Evolutionary conservation across 352 stramenopile species (phyloP), one percentile per base, ranked within the genome.

Genomic region (Stramenopiles sp.): DNA sequence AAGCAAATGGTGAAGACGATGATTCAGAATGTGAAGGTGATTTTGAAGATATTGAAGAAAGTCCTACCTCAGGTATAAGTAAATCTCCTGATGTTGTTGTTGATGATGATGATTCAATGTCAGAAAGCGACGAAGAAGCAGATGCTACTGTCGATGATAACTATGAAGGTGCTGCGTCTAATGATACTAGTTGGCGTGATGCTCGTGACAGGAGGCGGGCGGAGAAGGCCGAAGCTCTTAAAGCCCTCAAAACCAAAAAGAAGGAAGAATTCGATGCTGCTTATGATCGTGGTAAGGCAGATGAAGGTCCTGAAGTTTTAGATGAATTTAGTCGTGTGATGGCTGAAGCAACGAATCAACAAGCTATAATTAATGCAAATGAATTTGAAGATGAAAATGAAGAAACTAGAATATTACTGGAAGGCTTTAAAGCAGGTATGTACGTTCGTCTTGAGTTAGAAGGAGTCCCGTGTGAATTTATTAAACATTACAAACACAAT

Each of bases 381-480:
- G 84, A 94, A 52, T 94, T 95, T 49, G 77, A 68, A 2, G 58
- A 73, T 28, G 74, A 93, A 55, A 73, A 73, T 6, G 76, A 93
- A 43, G 59, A 74, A 28, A 68, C 68, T 53, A 62, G 74, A 40
- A 48, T 89, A 24, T 59, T 76, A 34, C 62, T 89, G 34, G 74
- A 91, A 56, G 83, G 83, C 18, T 91, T 88, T 52, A 68, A 70
- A 24, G 75, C 91, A 44, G 83, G 84, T 4, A 48, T 87, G 1
- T 97, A 97, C 55, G 80, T 91, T 28, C 74, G 83, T 22, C 71
- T 96, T n/a, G 61, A 83, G 42, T 72, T 98, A 44, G 71, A 84
- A 10, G 64, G 61, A 7, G 62, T 96, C 0, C 73, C 80, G 26
- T 51, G 61, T 4, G 69, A 91, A 44, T 96, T 98, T 52, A 52